These are phyloP conservation scores for Begonia loranthoides DNA, from an alignment of 306 rosid genomes.

Conservation along the genomic window DNA sequence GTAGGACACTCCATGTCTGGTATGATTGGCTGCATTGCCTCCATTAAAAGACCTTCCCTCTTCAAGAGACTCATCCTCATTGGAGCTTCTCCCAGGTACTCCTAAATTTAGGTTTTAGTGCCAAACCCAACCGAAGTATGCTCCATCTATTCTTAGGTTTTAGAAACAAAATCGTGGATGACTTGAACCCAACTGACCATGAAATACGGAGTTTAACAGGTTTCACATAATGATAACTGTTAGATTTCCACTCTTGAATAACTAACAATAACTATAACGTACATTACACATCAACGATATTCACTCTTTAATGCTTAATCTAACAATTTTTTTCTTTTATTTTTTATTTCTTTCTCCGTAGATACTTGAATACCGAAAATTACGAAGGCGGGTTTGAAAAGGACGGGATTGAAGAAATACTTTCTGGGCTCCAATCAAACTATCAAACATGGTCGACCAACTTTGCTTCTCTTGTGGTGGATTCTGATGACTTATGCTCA, in stretches of 20 bases:
- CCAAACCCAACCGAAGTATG: too few relatives aligned
- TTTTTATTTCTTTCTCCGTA: conserved; percentile 4
- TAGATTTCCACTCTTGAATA: too few relatives aligned
- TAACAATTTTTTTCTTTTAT: background rate
- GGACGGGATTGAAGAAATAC: conserved; percentile 38
- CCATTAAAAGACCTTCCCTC: conserved; percentile 56
- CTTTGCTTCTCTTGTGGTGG: conserved; percentile 39
- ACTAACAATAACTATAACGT: background rate
- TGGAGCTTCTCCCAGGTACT: conserved; percentile 92
- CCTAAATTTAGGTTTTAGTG: too few relatives aligned
- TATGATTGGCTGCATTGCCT: conserved; percentile 87
- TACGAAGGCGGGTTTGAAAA: conserved; percentile 73
- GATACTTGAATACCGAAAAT: conserved; percentile 52
- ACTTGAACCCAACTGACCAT: too few relatives aligned
- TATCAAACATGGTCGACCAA: conserved; percentile 42
- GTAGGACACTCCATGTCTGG: conserved; percentile 96
- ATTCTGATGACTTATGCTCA: conserved; percentile 41
- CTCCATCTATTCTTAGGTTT: too few relatives aligned
- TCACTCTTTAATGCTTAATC: too few relatives aligned
- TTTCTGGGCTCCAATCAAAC: conserved; percentile 38
- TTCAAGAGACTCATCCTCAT: conserved; percentile 56
- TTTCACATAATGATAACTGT: too few relatives aligned
- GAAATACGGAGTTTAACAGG: too few relatives aligned
- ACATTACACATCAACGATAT: too few relatives aligned
- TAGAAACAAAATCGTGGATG: too few relatives aligned